A percentile compares a stretch with the other conserved stretches of the same genome.
Conservation (phyloP, 495 filamentous ascomycete species). For the Penicillium chermesinum region DNA sequence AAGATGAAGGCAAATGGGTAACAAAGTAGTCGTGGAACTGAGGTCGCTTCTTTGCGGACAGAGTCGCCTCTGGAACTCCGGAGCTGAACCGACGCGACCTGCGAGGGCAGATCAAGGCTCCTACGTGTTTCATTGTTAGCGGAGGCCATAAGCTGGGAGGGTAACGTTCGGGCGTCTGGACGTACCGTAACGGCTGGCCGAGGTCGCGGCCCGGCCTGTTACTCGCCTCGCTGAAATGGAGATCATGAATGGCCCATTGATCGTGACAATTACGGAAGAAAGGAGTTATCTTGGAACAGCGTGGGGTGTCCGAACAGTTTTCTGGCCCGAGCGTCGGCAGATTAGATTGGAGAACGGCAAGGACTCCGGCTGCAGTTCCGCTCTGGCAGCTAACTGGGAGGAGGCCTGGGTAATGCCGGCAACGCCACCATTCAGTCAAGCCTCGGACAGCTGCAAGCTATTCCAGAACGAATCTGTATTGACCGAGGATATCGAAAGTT, state of each 20-base stretch:
- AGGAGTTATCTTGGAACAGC: slow-evolving; percentile 6
- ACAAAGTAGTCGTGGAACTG: slow-evolving; percentile 95
- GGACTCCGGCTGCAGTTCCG: background rate
- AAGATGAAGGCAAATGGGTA: slow-evolving; percentile 88
- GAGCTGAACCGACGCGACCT: slow-evolving; percentile 16
- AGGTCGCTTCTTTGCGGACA: slow-evolving; percentile 35
- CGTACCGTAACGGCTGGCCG: slow-evolving; percentile 35
- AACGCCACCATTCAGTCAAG: too few relatives aligned
- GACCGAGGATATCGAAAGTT: too few relatives aligned
- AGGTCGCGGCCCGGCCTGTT: slow-evolving; percentile 39
- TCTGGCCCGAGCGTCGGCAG: slow-evolving; percentile 28
- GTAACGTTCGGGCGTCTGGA: slow-evolving; percentile 1
- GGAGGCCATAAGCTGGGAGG: slow-evolving; percentile 10
- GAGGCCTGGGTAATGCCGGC: too few relatives aligned
- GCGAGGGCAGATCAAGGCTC: slow-evolving; percentile 21
- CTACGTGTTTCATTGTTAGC: slow-evolving; percentile 11
- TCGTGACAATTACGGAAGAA: slow-evolving; percentile 7
- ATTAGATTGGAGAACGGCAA: slow-evolving; percentile 12
- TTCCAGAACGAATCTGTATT: too few relatives aligned
- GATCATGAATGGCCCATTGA: slow-evolving; percentile 44
- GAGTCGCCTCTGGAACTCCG: slow-evolving; percentile 10
- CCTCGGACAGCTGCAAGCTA: too few relatives aligned
- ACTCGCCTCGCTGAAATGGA: slow-evolving; percentile 37
- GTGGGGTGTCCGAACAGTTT: slow-evolving; percentile 10
- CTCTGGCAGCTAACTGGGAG: too few relatives aligned